These are phyloP conservation scores for Crithidia expoeki DNA, from an alignment of 208 protist genomes.

Conservation along the genomic window DNA sequence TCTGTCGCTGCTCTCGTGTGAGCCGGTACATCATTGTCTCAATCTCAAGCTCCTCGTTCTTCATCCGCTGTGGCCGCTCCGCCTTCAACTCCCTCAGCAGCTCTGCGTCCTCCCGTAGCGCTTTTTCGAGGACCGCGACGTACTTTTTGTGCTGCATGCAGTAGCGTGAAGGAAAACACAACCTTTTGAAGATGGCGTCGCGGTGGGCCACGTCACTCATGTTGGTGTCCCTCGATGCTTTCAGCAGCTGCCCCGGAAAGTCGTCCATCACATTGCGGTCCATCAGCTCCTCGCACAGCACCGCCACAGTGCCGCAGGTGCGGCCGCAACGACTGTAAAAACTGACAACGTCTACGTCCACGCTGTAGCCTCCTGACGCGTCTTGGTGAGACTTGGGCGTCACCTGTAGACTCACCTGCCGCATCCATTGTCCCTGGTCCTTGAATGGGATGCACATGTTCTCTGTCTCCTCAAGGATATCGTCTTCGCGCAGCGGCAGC, in stretches of 20 bases:
- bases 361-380: slow-evolving; percentile 10
- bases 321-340: slow-evolving; percentile 65
- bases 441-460: slow-evolving; percentile 72
- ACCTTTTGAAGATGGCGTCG: slow-evolving; percentile 6
- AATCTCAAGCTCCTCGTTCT: slow-evolving; percentile 62
- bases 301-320: slow-evolving; percentile 60
- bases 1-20: slow-evolving; percentile 44
- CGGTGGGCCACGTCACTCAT: slow-evolving; percentile 17
- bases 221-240: slow-evolving; percentile 7
- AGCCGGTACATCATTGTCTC: slow-evolving; percentile 79
- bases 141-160: slow-evolving; percentile 22
- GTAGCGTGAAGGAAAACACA: slow-evolving; percentile 17
- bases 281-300: slow-evolving; percentile 58
- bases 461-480: slow-evolving; percentile 67
- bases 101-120: slow-evolving; percentile 12
- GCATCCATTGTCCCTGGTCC: slow-evolving; percentile 75
- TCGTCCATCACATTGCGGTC: slow-evolving; percentile 45
- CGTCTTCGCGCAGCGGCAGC: slow-evolving; percentile 68
- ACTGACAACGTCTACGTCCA: slow-evolving; percentile 24
- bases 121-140: slow-evolving; percentile 5
- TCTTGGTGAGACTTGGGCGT: slow-evolving; percentile 20
- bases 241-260: slow-evolving; percentile 36
- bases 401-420: slow-evolving; percentile 41
- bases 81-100: slow-evolving; percentile 19
- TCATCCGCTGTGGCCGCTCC: slow-evolving; percentile 36